Evolutionary conservation across 768 basidiomycete genomes (phyloP).

Genomic region (Pisolithus microcarpus): DNA sequence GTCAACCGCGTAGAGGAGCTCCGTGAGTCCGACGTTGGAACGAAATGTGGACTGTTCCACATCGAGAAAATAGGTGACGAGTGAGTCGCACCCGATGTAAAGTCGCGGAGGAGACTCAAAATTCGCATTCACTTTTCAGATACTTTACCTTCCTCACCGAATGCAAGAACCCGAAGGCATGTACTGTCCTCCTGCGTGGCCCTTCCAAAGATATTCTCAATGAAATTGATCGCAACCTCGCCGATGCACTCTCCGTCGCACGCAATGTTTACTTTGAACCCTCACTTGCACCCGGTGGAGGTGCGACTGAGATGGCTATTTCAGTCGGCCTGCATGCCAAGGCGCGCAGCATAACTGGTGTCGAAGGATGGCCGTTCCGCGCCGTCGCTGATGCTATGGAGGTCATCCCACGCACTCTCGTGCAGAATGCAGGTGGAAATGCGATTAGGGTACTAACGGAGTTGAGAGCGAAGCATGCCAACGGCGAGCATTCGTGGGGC

Average conservation of each 20-base stretch:
- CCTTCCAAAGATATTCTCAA: slow-evolving; percentile 98
- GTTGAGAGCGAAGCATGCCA: slow-evolving; percentile 92
- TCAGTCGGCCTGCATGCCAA: slow-evolving; percentile 78
- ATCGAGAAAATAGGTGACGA: slow-evolving; percentile 98
- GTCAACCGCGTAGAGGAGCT: slow-evolving; percentile 95
- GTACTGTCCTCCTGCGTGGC: slow-evolving; percentile 95
- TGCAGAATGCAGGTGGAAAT: slow-evolving; percentile 94
- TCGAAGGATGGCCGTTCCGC: slow-evolving; percentile 85
- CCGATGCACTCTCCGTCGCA: slow-evolving; percentile 96
- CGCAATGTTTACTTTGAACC: slow-evolving; percentile 98
- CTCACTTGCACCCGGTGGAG: slow-evolving; percentile 86
- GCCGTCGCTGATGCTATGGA: slow-evolving; percentile 97
- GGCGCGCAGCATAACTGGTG: slow-evolving; percentile 74
- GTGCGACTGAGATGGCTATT: slow-evolving; percentile 98
- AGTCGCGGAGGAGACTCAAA: background rate
- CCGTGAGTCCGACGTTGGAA: slow-evolving; percentile 86
- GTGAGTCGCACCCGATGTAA: slow-evolving; percentile 27
- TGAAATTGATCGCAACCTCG: slow-evolving; percentile 95
- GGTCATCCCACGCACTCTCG: slow-evolving; percentile 90
- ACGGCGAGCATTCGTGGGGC: slow-evolving; percentile 86
- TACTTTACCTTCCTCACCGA: slow-evolving; percentile 98
- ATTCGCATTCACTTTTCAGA: slow-evolving; percentile 31
- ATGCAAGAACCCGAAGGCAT: slow-evolving; percentile 87
- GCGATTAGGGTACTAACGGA: slow-evolving; percentile 90
- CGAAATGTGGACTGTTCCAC: slow-evolving; percentile 91